Conservation (phyloP, 2,329 filamentous ascomycete species). For the Apiospora phragmitis region DNA sequence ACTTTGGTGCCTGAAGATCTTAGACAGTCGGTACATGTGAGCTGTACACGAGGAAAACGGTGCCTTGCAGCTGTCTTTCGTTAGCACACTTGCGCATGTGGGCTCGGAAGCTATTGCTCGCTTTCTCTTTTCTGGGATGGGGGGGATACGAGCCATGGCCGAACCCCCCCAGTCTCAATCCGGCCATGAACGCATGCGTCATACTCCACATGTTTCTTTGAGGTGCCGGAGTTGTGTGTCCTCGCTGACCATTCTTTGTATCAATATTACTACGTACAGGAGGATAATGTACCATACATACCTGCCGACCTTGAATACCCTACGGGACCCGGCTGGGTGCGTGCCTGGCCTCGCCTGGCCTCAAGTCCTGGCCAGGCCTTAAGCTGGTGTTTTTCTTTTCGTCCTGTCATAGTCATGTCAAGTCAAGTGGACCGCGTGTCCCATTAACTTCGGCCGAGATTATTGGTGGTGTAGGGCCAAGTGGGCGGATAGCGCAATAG, state of each 20-base stretch:
- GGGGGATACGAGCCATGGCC: slow-evolving; percentile 14
- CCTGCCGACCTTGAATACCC: slow-evolving; percentile 13
- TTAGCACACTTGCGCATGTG: slow-evolving; percentile 8
- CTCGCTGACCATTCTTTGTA: slow-evolving; percentile 16
- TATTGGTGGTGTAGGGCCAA: slow-evolving; percentile 15
- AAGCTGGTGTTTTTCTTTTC: slow-evolving; percentile 13
- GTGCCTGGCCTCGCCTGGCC: background rate
- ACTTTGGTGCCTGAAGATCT: slow-evolving; percentile 7
- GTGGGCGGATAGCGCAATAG: slow-evolving; percentile 11
- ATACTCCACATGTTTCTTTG: slow-evolving; percentile 24
- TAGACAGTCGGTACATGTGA: slow-evolving; percentile 5
- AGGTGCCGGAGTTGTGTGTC: background rate
- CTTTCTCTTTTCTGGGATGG: background rate
- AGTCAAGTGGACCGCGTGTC: slow-evolving; percentile 17
- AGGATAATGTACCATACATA: background rate
- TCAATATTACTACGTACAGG: no score
- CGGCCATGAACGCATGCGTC: slow-evolving; percentile 24
- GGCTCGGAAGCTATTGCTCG: slow-evolving; percentile 14
- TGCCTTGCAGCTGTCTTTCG: slow-evolving; percentile 25
- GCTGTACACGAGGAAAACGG: slow-evolving; percentile 13
- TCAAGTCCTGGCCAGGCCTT: background rate
- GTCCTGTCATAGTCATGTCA: slow-evolving; percentile 21
- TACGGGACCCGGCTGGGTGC: background rate
- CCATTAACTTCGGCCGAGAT: slow-evolving; percentile 23
- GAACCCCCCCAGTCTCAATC: slow-evolving; percentile 12